Evolutionary conservation across 805 yeast genomes (phyloP), one percentile per base, ranked within the genome.

Genomic region (Pichia eremophila): DNA sequence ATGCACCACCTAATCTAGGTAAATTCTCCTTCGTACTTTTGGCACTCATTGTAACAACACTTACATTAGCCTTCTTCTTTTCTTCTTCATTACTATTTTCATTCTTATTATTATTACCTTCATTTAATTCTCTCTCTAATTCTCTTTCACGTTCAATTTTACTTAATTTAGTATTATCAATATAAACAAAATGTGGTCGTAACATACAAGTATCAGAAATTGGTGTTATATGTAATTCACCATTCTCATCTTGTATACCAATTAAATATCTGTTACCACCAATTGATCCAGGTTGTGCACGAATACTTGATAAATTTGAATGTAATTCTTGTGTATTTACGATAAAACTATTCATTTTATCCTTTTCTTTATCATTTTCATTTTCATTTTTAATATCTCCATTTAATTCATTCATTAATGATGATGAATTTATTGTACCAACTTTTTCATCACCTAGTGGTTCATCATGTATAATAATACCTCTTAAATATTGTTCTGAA

Each of bases 111-210:
- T 22, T 40, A 9, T 15, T 19, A 18, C 64, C 66, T 34, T 66
- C 65, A 44, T 65, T 67, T 36, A 65, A 59, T 54, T 65, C 48
- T 59, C 65, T 53, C 55, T 70, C 48, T 50, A 68, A 32, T 65
- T 72, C 49, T 67, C 69, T 46, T 67, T 72, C 48, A 68, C 68
- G 49, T 72, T 77, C 51, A 65, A 59, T 52, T 47, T 46, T 72
- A 67, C 51, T 53, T 25, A 44, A 49, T 45, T 59, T 62, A 8
- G 54, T 42, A 39, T 74, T 79, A 60, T 89, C 95, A 40, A 89
- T 78, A 60, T 90, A 86, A 53, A 74, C 76, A 66, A 93, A 87
- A 56, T 77, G 75, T 3, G 97, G 93, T 54, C 96, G 74, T 51
- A 93, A 63, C 63, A 91, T 97, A 0, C 83, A 77, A 0, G 85